A percentile compares a stretch with the other conserved stretches of the same genome.
Conservation (phyloP, 306 rosid genomes). For the Inga oerstediana region DNA sequence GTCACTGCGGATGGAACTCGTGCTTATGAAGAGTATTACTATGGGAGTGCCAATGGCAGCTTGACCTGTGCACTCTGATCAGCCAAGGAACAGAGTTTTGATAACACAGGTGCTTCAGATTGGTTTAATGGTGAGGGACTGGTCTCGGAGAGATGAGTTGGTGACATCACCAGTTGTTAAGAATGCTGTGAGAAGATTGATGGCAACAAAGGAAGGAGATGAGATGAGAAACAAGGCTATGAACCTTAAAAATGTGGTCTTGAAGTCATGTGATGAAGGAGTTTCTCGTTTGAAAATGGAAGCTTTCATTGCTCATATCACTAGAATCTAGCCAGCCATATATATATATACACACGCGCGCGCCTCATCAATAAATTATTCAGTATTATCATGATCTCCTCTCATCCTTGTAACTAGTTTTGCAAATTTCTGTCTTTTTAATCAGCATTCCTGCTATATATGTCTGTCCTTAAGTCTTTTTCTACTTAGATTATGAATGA, state of each 20-base stretch:
- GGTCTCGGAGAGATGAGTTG: not conserved
- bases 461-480: not conserved
- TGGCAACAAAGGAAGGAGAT: not conserved
- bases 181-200: constrained; percentile 5
- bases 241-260: not conserved
- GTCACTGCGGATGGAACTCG: constrained; percentile 5
- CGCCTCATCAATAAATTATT: not conserved
- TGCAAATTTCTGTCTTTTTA: no score
- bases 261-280: not conserved
- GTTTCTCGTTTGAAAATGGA: constrained; percentile 6
- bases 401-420: no score
- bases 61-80: not conserved
- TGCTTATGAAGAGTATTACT: not conserved
- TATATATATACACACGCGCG: no score
- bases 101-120: not conserved
- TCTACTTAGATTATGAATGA: not conserved
- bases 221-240: not conserved
- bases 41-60: not conserved
- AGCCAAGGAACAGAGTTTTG: not conserved
- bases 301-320: not conserved
- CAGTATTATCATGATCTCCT: not conserved
- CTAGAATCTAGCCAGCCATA: not conserved
- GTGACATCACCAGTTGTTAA: not conserved
- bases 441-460: not conserved
- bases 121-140: not conserved